phyloP scores from a whole-genome alignment of 2,329 filamentous ascomycete species.

The Fusarium sp. region DNA sequence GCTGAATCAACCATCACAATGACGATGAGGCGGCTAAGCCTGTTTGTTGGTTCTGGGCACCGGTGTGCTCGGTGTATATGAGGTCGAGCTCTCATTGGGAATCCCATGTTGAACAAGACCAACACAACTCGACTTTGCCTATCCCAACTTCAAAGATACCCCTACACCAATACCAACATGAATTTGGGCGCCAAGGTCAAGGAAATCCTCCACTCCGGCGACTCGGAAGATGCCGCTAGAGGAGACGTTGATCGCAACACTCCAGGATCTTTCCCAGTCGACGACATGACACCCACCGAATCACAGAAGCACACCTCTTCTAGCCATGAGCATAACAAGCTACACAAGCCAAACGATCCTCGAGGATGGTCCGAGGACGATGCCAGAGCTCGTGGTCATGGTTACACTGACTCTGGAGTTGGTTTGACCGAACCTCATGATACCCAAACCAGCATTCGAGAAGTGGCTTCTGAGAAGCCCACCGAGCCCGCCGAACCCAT shows the following conservation, averaged over 20 bases:
- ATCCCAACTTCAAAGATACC: not conserved
- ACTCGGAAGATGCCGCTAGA: constrained; percentile 9
- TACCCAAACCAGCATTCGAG: not conserved
- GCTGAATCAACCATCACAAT: constrained; percentile 16
- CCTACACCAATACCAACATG: not conserved
- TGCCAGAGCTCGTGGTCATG: constrained; percentile 10
- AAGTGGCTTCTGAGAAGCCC: constrained; percentile 2
- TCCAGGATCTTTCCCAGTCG: constrained; percentile 33
- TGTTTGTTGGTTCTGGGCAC: not conserved
- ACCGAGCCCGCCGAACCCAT: not conserved
- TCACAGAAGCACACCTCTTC: constrained; percentile 1
- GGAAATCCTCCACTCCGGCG: constrained; percentile 8
- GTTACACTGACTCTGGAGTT: constrained; percentile 24
- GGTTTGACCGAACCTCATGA: constrained; percentile 15
- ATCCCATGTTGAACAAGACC: too few species aligned
- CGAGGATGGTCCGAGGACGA: constrained; percentile 19
- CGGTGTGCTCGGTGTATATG: constrained; percentile 23
- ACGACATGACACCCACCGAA: constrained; percentile 24
- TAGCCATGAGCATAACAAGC: constrained; percentile 30
- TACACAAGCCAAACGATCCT: constrained; percentile 35
- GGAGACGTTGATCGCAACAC: constrained; percentile 15
- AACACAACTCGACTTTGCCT: not conserved
- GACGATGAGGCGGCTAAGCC: constrained; percentile 22
- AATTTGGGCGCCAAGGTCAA: constrained; percentile 28
- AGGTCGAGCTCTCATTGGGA: not conserved